Percentiles rank a stretch among this genome's conserved stretches.
Conservation (phyloP, 2,329 filamentous ascomycete genomes). For the Fusarium zealandicum region DNA sequence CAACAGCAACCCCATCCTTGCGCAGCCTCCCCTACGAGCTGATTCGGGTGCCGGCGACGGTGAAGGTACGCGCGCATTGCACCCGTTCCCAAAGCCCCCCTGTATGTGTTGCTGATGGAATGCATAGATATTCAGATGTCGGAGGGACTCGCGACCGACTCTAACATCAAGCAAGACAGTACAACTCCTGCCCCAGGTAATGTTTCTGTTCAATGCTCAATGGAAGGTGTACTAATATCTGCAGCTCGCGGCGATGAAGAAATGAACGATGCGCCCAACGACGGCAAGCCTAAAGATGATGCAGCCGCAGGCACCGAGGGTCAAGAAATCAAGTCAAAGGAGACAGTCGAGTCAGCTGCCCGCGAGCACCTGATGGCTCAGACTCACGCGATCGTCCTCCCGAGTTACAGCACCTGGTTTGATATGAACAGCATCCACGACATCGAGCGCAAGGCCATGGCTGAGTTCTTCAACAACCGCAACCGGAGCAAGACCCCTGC, state of each 20-base stretch:
- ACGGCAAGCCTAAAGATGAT: conserved; percentile 59
- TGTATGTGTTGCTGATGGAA: conserved; percentile 26
- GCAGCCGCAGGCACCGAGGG: conserved; percentile 57
- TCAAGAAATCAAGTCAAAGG: conserved; percentile 75
- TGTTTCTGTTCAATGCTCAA: conserved; percentile 67
- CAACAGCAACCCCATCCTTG: conserved; percentile 61
- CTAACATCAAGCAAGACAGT: conserved; percentile 66
- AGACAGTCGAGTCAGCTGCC: conserved; percentile 82
- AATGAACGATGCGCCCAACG: conserved; percentile 72
- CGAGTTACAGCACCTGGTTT: conserved; percentile 98
- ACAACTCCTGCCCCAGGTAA: conserved; percentile 63
- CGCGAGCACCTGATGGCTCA: conserved; percentile 92
- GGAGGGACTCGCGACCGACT: conserved; percentile 56
- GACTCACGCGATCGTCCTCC: conserved; percentile 93
- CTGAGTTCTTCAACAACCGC: conserved; percentile 97
- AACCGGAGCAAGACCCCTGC: conserved; percentile 98
- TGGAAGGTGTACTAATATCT: conserved; percentile 62
- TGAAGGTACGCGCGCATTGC: conserved; percentile 54
- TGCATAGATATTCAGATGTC: conserved; percentile 70
- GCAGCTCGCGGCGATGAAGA: conserved; percentile 76
- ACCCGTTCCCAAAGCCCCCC: neutral
- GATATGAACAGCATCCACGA: conserved; percentile 94
- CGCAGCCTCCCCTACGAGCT: conserved; percentile 61
- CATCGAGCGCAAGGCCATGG: conserved; percentile 92
- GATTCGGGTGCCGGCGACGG: conserved; percentile 50